A percentile compares a stretch with the other conserved stretches of the same genome.
Conservation (phyloP, 2,329 filamentous ascomycete genomes). For the Colletotrichum sp. region DNA sequence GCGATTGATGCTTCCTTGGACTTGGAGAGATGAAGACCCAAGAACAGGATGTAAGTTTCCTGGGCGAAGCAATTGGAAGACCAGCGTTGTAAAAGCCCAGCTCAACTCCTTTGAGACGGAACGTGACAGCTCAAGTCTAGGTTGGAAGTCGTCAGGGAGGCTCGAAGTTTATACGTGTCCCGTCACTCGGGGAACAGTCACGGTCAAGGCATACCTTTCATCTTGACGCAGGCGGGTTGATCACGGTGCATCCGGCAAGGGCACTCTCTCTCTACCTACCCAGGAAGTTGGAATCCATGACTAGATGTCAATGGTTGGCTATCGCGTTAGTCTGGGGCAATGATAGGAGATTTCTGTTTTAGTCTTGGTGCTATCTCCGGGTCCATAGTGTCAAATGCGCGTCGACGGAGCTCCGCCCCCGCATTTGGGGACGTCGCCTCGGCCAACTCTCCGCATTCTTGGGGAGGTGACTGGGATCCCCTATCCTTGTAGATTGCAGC, state of each 20-base stretch:
- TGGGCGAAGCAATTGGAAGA: neutral
- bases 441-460: neutral
- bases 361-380: neutral
- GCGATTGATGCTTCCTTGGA: neutral
- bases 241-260: neutral
- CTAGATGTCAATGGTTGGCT: neutral
- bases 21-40: neutral
- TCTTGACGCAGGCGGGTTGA: neutral
- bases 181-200: neutral
- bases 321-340: neutral
- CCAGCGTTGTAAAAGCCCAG: neutral
- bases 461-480: neutral
- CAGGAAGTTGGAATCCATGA: neutral
- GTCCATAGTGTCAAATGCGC: neutral
- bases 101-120: neutral
- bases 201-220: neutral
- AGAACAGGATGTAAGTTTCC: too few species aligned
- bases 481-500: neutral
- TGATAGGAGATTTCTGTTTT: neutral
- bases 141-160: neutral
- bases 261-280: neutral
- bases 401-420: constrained; percentile 11
- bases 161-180: constrained; percentile 1
- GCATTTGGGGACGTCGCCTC: neutral
- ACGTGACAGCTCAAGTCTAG: neutral